Evolutionary conservation across 495 filamentous ascomycete genomes (phyloP), one percentile per base, ranked within the genome.

Genomic region (Staphylotrichum tortipilum): DNA sequence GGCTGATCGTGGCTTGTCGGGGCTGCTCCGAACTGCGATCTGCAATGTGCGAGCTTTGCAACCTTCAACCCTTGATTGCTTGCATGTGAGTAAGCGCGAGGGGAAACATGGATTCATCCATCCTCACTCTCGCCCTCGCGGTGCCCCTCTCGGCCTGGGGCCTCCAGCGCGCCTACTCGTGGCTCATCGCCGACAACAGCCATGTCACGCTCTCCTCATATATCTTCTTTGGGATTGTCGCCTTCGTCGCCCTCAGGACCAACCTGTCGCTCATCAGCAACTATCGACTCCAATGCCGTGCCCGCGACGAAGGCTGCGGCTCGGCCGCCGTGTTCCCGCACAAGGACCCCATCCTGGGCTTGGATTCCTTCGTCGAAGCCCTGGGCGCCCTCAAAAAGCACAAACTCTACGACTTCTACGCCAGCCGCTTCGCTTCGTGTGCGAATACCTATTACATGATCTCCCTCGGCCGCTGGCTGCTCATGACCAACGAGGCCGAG

Each of bases 401-500:
- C 49, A 53, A 22, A 3, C 40, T 74, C 36, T 50, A 67, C 23
- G 29, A 59, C 3, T 39, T 57, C 6, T 61, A 62, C 37, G 26
- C 23, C 5, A 28, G 35, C 1, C 45, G 53, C 2, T 65, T 69
- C 29, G 43, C 36, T 9, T 18, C 21, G 1, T 31, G 58, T 21
- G 69, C 65, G 1, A 56, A 60, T 9, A 75, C 72, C 1, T 59
- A 63, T 52, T 55, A 56, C 28, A 55, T 49, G 40, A 47, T 56
- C 12, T n/a, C 55, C 0, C 61, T 73, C 4, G 56, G 62, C 26
- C 33, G 17, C 3, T 55, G 55, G 36, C 29, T 56, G 1, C 55
- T 83, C 31, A 61, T 71, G 17, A 90, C 88, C 1, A 71, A 68
- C 39, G 86, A 94, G 18, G 81, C 80, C 0, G 80, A 86, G 49